Evolutionary conservation across 2,329 filamentous ascomycete genomes (phyloP).

Genomic region (Dendryphion nanum): DNA sequence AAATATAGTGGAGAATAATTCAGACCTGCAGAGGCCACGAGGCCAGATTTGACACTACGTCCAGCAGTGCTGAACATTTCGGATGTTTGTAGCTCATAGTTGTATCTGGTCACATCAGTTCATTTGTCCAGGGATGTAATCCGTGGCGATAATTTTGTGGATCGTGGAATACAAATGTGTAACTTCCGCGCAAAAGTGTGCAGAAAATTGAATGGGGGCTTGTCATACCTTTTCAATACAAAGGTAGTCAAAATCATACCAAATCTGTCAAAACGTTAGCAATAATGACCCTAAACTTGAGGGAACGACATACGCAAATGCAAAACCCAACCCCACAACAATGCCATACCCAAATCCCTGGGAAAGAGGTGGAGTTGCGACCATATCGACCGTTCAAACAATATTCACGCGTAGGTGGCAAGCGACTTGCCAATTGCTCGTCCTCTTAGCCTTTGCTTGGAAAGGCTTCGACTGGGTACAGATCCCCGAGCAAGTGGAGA

Average conservation of each 20-base stretch:
- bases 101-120: conserved; percentile 58
- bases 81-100: conserved; percentile 79
- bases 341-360: conserved; percentile 76
- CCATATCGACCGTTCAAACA: conserved; percentile 3
- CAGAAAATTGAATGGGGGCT: conserved; percentile 1
- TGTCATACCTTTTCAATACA: conserved; percentile 56
- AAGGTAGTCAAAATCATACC: conserved; percentile 74
- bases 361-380: conserved; percentile 36
- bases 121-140: no score
- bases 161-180: neutral
- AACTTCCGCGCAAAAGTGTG: neutral
- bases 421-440: conserved; percentile 6
- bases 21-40: conserved; percentile 85
- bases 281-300: conserved; percentile 1
- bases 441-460: conserved; percentile 6
- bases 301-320: conserved; percentile 57
- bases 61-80: conserved; percentile 93
- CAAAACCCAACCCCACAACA: conserved; percentile 69
- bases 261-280: conserved; percentile 40
- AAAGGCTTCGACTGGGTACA: neutral
- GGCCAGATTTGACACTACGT: conserved; percentile 81
- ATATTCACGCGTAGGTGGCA: neutral
- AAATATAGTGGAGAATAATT: no score
- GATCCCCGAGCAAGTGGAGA: no score
- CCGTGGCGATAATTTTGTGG: no score